These are phyloP conservation scores for Myriosclerotinia duriaeana DNA, from an alignment of 2,329 filamentous ascomycete species.

Conservation along the genomic window DNA sequence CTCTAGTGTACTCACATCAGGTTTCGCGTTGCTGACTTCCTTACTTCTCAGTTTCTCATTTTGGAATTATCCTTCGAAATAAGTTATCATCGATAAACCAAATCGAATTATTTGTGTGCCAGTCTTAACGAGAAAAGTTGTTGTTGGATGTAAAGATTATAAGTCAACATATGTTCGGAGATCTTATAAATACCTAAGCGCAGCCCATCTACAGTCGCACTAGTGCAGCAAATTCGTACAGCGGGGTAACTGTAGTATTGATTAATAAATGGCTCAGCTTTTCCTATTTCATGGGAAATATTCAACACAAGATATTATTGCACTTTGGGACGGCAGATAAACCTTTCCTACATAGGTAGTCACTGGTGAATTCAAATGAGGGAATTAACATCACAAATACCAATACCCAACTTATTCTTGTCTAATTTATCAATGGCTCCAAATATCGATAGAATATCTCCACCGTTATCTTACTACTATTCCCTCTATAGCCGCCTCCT, in stretches of 20 bases:
- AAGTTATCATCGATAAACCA: rapidly evolving
- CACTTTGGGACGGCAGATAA: too few species aligned
- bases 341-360: too few species aligned
- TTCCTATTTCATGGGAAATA: not conserved
- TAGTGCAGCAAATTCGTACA: not conserved
- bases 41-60: too few species aligned
- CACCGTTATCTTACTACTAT: not conserved
- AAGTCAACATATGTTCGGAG: too few species aligned
- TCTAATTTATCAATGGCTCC: not conserved
- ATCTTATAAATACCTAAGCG: too few species aligned
- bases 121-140: too few species aligned
- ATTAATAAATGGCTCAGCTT: too few species aligned
- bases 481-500: not conserved
- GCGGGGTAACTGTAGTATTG: too few species aligned
- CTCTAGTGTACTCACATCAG: rapidly evolving
- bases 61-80: too few species aligned
- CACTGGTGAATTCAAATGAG: too few species aligned
- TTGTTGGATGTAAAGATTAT: not conserved
- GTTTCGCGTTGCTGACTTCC: not conserved
- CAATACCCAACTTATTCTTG: too few species aligned
- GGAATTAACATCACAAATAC: too few species aligned
- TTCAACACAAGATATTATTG: not conserved
- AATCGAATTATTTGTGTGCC: rapidly evolving
- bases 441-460: not conserved
- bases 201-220: not conserved